phyloP scores from a whole-genome alignment of 495 filamentous ascomycete species.

The Tuber calosporum region DNA sequence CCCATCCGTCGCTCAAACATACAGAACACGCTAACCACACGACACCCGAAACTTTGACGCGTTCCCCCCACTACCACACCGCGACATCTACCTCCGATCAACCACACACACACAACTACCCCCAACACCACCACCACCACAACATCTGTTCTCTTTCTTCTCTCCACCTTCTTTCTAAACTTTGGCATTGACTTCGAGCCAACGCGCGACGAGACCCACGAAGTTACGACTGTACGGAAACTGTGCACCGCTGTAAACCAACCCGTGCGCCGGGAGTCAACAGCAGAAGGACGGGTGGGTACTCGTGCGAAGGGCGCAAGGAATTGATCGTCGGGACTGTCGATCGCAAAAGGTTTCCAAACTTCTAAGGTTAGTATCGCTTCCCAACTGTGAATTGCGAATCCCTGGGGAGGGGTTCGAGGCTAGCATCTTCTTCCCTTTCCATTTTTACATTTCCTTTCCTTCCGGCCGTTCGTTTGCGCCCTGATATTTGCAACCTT shows the following conservation, averaged over 20 bases:
- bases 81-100: not conserved
- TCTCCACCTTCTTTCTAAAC: not conserved
- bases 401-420: not conserved
- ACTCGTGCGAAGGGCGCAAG: not conserved
- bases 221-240: not conserved
- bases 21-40: constrained; percentile 2
- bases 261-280: not conserved
- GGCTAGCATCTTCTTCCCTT: not conserved
- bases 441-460: not conserved
- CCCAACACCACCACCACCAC: not conserved
- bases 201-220: not conserved
- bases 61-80: not conserved
- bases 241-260: not conserved
- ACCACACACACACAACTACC: not conserved
- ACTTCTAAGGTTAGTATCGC: not conserved
- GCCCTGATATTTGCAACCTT: not conserved
- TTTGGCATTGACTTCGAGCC: not conserved
- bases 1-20: not conserved
- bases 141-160: not conserved
- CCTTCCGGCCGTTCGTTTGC: not conserved
- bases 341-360: not conserved
- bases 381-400: not conserved
- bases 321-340: not conserved
- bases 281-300: not conserved
- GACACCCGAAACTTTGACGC: not conserved